Conservation (phyloP, 164 flowering plant genomes). For the Malania oleifera region DNA sequence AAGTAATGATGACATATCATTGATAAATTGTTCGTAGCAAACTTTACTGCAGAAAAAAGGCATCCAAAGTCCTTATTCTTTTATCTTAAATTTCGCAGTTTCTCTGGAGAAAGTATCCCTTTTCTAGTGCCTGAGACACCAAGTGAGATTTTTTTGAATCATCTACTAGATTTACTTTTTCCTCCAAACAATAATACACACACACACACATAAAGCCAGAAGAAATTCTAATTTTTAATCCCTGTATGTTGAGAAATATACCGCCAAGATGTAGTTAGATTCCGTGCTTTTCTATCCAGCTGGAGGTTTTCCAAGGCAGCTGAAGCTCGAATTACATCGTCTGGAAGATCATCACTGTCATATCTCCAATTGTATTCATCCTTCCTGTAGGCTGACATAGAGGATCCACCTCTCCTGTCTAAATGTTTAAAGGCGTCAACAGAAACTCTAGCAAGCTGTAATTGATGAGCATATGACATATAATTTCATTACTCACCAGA, state of each 20-base stretch:
- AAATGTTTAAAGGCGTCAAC: constrained; percentile 13
- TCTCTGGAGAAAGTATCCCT: too few species aligned
- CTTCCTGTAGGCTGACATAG: constrained; percentile 67
- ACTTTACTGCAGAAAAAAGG: too few species aligned
- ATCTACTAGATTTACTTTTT: neutral
- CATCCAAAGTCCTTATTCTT: too few species aligned
- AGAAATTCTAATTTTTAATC: too few species aligned
- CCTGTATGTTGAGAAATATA: constrained; percentile 21
- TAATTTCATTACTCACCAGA: constrained; percentile 55
- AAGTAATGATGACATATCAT: too few species aligned
- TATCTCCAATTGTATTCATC: constrained; percentile 95
- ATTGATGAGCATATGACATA: neutral
- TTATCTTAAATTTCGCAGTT: too few species aligned
- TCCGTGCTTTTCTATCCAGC: constrained; percentile 92
- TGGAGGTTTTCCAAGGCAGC: constrained; percentile 89
- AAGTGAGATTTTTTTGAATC: neutral
- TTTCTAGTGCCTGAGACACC: too few species aligned
- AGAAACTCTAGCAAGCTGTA: constrained; percentile 8
- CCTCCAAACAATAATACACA: neutral
- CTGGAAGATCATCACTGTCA: constrained; percentile 70
- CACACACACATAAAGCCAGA: neutral
- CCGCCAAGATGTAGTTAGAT: constrained; percentile 94
- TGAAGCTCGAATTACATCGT: constrained; percentile 81
- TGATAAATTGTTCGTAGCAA: too few species aligned
- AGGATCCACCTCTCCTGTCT: constrained; percentile 82